Percentiles rank a stretch among this genome's conserved stretches.
These are phyloP conservation scores for Suhomyces canberraensis DNA, from an alignment of 805 yeast species.

Conservation along the genomic window DNA sequence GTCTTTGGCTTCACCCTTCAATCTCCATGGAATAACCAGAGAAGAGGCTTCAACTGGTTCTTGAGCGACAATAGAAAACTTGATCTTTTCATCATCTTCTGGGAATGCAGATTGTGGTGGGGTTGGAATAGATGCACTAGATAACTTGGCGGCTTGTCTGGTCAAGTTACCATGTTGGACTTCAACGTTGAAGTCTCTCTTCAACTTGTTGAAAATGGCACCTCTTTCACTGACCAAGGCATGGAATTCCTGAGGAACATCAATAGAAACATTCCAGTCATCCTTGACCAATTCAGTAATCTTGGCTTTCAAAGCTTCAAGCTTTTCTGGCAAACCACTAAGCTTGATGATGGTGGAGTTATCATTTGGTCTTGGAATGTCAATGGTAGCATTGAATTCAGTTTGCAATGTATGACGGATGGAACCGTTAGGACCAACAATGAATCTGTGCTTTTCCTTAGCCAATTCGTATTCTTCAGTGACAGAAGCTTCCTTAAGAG, in stretches of 20 bases:
- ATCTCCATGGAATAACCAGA: constrained; percentile 59
- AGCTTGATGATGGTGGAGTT: constrained; percentile 52
- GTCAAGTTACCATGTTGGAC: constrained; percentile 55
- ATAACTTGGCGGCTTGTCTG: constrained; percentile 49
- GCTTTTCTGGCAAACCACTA: constrained; percentile 63
- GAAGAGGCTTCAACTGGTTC: constrained; percentile 24
- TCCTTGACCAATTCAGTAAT: constrained; percentile 61
- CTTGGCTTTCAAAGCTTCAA: constrained; percentile 61
- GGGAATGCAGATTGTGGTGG: constrained; percentile 50
- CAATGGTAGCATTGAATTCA: constrained; percentile 60
- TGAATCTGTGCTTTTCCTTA: constrained; percentile 66
- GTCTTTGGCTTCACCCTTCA: constrained; percentile 50
- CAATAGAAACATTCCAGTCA: constrained; percentile 50
- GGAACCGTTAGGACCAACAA: constrained; percentile 81
- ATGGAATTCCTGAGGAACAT: constrained; percentile 57
- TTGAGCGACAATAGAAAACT: constrained; percentile 46
- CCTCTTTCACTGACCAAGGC: constrained; percentile 67
- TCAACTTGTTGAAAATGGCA: constrained; percentile 52
- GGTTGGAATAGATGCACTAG: constrained; percentile 39
- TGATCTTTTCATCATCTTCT: constrained; percentile 33
- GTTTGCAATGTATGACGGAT: constrained; percentile 69
- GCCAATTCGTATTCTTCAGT: constrained; percentile 57
- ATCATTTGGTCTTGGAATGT: constrained; percentile 61
- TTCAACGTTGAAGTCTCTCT: constrained; percentile 51
- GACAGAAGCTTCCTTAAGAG: constrained; percentile 57